Evolutionary conservation across 495 filamentous ascomycete species (phyloP), one percentile per base, ranked within the genome.

Genomic region (Neurospora tetrasperma): DNA sequence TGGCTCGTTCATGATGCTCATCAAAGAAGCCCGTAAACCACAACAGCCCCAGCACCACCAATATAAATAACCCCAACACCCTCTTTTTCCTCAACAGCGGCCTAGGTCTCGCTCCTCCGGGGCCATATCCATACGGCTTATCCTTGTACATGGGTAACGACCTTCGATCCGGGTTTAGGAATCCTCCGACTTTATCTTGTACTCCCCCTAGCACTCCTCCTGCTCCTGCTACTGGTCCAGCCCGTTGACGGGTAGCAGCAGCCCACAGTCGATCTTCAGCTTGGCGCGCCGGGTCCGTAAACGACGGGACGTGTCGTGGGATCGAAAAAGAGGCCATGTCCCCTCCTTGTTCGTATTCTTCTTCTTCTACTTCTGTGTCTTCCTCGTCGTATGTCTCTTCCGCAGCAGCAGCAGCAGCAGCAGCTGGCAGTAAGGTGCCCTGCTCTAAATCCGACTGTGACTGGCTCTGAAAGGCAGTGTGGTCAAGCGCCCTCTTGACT

Each of bases 61-160:
- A 72, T 78, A 83, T 71, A 71, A 88, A 40, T 73, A 86, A 72
- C 76, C 82, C 79, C 70, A 89, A 70, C 4, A 85, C 79, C 71
- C 91, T 82, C 80, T 89, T 90, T 77, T 83, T 82, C 78, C 84
- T 79, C 82, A 83, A 85, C 69, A 83, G 82, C 75, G 78, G 86
- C 73, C 77, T 80, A 39, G 80, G 12, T 69, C 12, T 27, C 2
- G 10, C 75, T 82, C 70, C 85, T 78, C 23, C 88, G 87, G 68
- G 86, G 81, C 38, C 83, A 75, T 92, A 92, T 69, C 86, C 85
- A 79, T 93, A 96, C 35, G 96, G 96, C 78, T 99, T 99, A 82
- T 99, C 96, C 85, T 99, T 99, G 82, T 99, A 99, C 90, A 98
- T 92, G 46, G 96, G 96, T 35, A 99, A 84, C 42, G 89, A 86